phyloP scores from a whole-genome alignment of 371 early-diverging fungal genomes.

The Mucor racemosus region DNA sequence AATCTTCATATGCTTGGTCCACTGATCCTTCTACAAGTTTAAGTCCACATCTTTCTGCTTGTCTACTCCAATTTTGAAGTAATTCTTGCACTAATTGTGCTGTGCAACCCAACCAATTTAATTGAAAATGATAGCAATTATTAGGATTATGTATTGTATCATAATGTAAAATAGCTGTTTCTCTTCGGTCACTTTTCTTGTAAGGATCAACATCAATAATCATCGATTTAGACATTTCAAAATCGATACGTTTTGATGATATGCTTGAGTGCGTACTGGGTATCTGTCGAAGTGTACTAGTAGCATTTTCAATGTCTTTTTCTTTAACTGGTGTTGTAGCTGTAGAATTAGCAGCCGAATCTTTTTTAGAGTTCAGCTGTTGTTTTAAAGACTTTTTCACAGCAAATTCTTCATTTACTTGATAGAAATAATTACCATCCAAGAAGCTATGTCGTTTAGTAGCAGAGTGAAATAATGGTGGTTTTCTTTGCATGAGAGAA shows the following conservation, averaged over 20 bases:
- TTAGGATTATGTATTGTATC: slow-evolving; percentile 89
- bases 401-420: slow-evolving; percentile 67
- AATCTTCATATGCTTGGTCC: slow-evolving; percentile 73
- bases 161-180: slow-evolving; percentile 88
- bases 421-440: slow-evolving; percentile 95
- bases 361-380: slow-evolving; percentile 1
- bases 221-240: slow-evolving; percentile 65
- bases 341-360: slow-evolving; percentile 29
- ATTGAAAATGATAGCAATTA: slow-evolving; percentile 90
- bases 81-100: slow-evolving; percentile 90
- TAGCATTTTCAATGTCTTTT: slow-evolving; percentile 1
- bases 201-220: slow-evolving; percentile 83
- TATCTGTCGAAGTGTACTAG: slow-evolving; percentile 16
- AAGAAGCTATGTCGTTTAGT: slow-evolving; percentile 75
- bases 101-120: slow-evolving; percentile 96
- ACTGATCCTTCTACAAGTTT: slow-evolving; percentile 92
- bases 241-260: slow-evolving; percentile 14
- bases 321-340: slow-evolving; percentile 1
- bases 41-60: slow-evolving; percentile 89
- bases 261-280: slow-evolving; percentile 19
- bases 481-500: slow-evolving; percentile 71
- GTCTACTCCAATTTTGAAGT: slow-evolving; percentile 81
- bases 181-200: slow-evolving; percentile 75
- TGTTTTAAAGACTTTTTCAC: slow-evolving; percentile 37
- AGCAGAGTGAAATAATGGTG: slow-evolving; percentile 77